Percentiles rank a stretch among this genome's conserved stretches.
These are phyloP conservation scores for Coemansia sp. DNA, from an alignment of 371 early-diverging fungal species.

Conservation along the genomic window DNA sequence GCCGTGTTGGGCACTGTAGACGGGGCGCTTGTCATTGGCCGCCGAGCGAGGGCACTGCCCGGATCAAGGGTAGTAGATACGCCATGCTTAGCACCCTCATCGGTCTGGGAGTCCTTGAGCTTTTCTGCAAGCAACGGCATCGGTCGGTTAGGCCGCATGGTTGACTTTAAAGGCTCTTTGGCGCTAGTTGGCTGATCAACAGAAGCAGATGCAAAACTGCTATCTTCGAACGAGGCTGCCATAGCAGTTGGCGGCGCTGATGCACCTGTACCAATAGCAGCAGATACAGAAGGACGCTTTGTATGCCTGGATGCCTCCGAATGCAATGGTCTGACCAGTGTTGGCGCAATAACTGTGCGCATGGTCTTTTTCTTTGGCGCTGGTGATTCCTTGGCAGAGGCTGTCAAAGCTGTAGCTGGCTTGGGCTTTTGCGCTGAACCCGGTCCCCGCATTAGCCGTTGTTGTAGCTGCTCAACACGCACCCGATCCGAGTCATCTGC, in stretches of 20 bases:
- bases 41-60: not conserved
- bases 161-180: not conserved
- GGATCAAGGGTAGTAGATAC: not conserved
- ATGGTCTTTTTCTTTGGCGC: conserved; percentile 31
- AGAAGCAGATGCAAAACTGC: not conserved
- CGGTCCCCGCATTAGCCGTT: conserved; percentile 1
- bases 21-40: conserved; percentile 7
- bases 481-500: conserved; percentile 57
- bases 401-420: not conserved
- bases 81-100: not conserved
- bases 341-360: conserved; percentile 36
- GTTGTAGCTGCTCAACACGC: conserved; percentile 15
- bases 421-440: not conserved
- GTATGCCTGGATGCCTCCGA: conserved; percentile 9
- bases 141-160: not conserved
- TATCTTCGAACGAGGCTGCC: not conserved
- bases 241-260: conserved; percentile 4
- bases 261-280: not conserved
- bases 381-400: conserved; percentile 12
- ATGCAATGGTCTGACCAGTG: conserved; percentile 18
- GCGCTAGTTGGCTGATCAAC: not conserved
- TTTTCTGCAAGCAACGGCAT: conserved; percentile 1
- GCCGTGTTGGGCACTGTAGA: conserved; percentile 5
- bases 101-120: not conserved
- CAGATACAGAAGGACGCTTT: conserved; percentile 3